Base-by-base conservation (phyloP, 2,329 filamentous ascomycete genomes). In the Grosmannia serpens region DNA sequence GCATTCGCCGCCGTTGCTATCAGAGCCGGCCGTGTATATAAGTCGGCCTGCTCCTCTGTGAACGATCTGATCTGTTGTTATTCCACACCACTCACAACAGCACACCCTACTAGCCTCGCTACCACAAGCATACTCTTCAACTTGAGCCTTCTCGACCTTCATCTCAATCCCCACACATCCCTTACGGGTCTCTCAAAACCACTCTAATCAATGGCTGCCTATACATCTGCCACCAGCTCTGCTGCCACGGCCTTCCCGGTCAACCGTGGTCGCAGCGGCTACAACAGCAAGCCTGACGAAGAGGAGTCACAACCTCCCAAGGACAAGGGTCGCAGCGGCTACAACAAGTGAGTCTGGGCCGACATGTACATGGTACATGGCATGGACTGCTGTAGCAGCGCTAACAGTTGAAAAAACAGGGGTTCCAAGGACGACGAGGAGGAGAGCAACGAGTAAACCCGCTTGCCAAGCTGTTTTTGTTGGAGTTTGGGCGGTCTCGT, bases 301-400 rank as follows among this genome's bases (percentile, higher is more conserved):
- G 64, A 69, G 56, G 64, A 70, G 29, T 63, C 69, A 41, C 64
- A 68, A 61, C 60, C 59, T 13, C 46, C 56, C 59, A 65, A 67
- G 63, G 69, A 72, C 68, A 70, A 73, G 60, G 75, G 76, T 67
- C 75, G 75, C 61, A 73, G 71, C 56, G 75, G 75, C 62, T 77
- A 77, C 71, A 78, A 77, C 72, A 75, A 68, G 67, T 68, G 27
- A 63, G 66, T 62, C 20, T 46, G 31, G 7, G 24, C 24, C 13
- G 11, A 29, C 1, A n/a, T n/a, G 8, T 7, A 44, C 5, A 38
- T 13, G 22, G 20, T 4, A 22, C 22, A 13, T 38, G 15, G 1
- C 15, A 17, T 24, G 26, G 24, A n/a, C 33, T 46, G 9, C n/a
- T 9, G 26, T 15, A 35, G 26, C 27, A 22, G 8, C 26, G 49